A percentile compares a stretch with the other conserved stretches of the same genome.
phyloP scores from a whole-genome alignment of 208 protist genomes.

The Tritrichomonas foetus region DNA sequence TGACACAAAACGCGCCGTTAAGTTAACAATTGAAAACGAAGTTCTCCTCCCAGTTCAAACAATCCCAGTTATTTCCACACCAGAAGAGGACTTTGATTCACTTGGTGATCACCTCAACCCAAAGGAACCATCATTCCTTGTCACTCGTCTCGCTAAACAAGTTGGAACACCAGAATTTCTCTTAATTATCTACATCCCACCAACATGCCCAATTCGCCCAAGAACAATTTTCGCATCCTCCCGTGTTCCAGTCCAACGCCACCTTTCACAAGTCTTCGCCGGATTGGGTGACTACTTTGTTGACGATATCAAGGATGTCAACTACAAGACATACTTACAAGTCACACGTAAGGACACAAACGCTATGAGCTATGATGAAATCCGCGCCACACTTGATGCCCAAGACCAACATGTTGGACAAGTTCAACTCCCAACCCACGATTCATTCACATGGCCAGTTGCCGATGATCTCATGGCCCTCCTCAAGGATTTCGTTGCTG shows the following conservation, averaged over 20 bases:
- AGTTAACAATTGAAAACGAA: not conserved
- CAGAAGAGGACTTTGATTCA: not conserved
- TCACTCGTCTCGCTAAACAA: not conserved
- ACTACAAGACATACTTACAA: not conserved
- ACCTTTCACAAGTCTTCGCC: not conserved
- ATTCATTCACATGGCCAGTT: not conserved
- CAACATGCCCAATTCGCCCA: conserved; percentile 3
- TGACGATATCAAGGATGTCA: not conserved
- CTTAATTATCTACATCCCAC: not conserved
- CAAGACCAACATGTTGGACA: not conserved
- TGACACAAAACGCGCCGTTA: not conserved
- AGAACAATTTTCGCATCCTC: conserved; percentile 24
- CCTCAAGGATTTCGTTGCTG: not conserved
- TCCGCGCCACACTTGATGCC: not conserved
- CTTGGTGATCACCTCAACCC: not conserved
- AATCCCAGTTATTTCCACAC: not conserved
- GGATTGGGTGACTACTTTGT: not conserved
- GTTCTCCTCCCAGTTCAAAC: not conserved
- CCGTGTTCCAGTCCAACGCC: not conserved
- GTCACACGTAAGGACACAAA: not conserved
- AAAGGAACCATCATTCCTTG: not conserved
- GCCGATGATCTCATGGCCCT: not conserved
- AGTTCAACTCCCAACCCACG: not conserved
- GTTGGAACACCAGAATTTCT: not conserved
- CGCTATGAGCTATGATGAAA: not conserved